Evolutionary conservation across 805 yeast genomes (phyloP).

Genomic region (Metschnikowia aberdeeniae): DNA sequence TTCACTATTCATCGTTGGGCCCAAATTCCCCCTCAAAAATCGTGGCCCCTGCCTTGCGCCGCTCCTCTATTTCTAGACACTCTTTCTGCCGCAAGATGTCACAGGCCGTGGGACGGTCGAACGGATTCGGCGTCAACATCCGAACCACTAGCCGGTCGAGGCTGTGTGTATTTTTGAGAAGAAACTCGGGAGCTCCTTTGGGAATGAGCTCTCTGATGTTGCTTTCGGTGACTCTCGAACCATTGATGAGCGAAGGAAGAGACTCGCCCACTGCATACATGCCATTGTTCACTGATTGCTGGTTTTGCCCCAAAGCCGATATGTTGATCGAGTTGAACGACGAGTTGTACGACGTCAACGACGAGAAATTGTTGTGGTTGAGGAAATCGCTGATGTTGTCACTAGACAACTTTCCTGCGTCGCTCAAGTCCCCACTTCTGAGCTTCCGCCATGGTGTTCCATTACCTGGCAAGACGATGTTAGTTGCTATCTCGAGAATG

Average conservation of each 20-base stretch:
- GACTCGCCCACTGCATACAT: constrained; percentile 3
- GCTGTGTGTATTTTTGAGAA: constrained; percentile 51
- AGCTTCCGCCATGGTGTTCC: constrained; percentile 96
- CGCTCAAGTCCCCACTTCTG: constrained; percentile 91
- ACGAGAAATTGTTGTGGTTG: constrained; percentile 34
- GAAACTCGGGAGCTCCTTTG: constrained; percentile 81
- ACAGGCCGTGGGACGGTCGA: constrained; percentile 73
- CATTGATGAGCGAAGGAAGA: not conserved
- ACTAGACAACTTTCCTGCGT: constrained; percentile 79
- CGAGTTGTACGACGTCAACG: constrained; percentile 31
- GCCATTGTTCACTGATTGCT: constrained; percentile 3
- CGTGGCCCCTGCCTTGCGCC: constrained; percentile 88
- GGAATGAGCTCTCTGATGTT: constrained; percentile 49
- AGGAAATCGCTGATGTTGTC: constrained; percentile 43
- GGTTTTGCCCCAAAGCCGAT: constrained; percentile 12
- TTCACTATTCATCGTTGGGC: constrained; percentile 39
- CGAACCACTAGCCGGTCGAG: constrained; percentile 77
- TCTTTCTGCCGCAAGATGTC: constrained; percentile 69
- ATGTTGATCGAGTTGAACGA: constrained; percentile 16
- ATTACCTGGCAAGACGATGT: constrained; percentile 89
- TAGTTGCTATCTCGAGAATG: constrained; percentile 93
- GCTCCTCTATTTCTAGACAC: constrained; percentile 68
- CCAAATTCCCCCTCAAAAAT: constrained; percentile 96
- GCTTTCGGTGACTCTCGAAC: constrained; percentile 1
- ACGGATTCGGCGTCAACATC: constrained; percentile 87